phyloP scores from a whole-genome alignment of 495 filamentous ascomycete genomes.

The Penicillium waksmanii region DNA sequence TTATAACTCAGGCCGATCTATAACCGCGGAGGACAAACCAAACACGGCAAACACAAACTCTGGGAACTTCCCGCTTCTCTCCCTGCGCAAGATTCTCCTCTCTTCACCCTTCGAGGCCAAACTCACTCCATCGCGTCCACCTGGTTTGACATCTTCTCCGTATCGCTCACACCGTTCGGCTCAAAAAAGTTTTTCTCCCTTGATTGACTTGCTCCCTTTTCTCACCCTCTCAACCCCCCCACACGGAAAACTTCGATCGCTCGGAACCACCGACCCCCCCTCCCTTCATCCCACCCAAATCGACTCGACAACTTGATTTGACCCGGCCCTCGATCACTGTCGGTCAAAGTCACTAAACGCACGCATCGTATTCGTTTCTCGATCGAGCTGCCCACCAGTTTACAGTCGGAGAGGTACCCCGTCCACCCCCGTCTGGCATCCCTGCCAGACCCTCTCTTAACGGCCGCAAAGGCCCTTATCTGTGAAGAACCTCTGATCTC shows the following conservation, averaged over 20 bases:
- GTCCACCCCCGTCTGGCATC: slow-evolving; percentile 28
- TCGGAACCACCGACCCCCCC: slow-evolving; percentile 19
- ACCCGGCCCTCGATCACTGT: slow-evolving; percentile 10
- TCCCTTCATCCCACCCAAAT: slow-evolving; percentile 27
- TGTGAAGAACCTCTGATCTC: slow-evolving; percentile 28
- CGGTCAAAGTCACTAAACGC: slow-evolving; percentile 10
- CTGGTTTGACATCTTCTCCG: slow-evolving; percentile 10
- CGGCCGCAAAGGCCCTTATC: slow-evolving; percentile 33
- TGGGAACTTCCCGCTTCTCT: slow-evolving; percentile 32
- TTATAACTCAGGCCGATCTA: slow-evolving; percentile 19
- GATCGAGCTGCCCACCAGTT: background rate
- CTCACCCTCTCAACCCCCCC: slow-evolving; percentile 7
- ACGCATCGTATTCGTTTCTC: background rate
- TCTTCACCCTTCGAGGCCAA: slow-evolving; percentile 22
- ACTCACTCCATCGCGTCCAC: slow-evolving; percentile 13
- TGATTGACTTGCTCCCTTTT: slow-evolving; percentile 16
- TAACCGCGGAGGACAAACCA: slow-evolving; percentile 24
- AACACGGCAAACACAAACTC: slow-evolving; percentile 36
- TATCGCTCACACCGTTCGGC: background rate
- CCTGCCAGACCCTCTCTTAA: slow-evolving; percentile 31
- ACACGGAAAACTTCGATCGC: slow-evolving; percentile 26
- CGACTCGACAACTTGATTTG: slow-evolving; percentile 11
- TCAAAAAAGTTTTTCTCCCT: slow-evolving; percentile 16
- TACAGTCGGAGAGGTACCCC: slow-evolving; percentile 16
- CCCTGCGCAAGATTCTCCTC: slow-evolving; percentile 33